Evolutionary conservation across 2,329 filamentous ascomycete species (phyloP), one percentile per base, ranked within the genome.

Genomic region (Zasmidium angulare): DNA sequence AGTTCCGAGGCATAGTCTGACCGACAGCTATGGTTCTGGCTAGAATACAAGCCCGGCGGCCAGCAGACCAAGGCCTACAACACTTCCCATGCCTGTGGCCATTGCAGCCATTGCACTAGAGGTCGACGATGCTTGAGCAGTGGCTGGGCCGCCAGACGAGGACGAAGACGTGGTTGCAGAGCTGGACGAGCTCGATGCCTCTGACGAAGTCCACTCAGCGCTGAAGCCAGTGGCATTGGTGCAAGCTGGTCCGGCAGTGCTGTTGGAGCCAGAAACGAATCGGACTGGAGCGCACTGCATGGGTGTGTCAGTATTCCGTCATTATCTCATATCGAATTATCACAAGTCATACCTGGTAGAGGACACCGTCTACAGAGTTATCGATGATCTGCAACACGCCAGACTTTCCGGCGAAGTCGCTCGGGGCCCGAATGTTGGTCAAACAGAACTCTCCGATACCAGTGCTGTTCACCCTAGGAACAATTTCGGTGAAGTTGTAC

Each of bases 371-470:
- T 2, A 59, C 59, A 2, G 64, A 65, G 31, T 62, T 59, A 49
- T 71, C 69, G 23, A 69, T 63, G 23, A 72, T 68, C 55, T 72
- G 70, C n/a, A 72, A 53, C 14, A 72, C 55, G 24, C 69, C 70
- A 22, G 51, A 47, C 24, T 66, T 66, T 12, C 70, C 70, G 0
- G 67, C 69, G 20, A 66, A 72, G 21, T 66, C 61, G 10, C 40
- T 56, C 6, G 69, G 69, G 14, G 60, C 69, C 36, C 58, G 59
- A n/a, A 72, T 50, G 46, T 63, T 56, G 22, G 63, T 62, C 50
- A 72, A 49, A 50, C 70, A 72, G 63, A 72, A 72, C 26, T 53
- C 49, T 4, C 70, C 70, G 26, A 63, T 36, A 2, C 71, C 71
- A 2, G 63, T 69, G 46, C 63, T 67, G 50, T 63, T 62, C 26